Evolutionary conservation across 2,329 filamentous ascomycete species (phyloP), one percentile per base, ranked within the genome.

Genomic region (Penicillium hesseltinei): DNA sequence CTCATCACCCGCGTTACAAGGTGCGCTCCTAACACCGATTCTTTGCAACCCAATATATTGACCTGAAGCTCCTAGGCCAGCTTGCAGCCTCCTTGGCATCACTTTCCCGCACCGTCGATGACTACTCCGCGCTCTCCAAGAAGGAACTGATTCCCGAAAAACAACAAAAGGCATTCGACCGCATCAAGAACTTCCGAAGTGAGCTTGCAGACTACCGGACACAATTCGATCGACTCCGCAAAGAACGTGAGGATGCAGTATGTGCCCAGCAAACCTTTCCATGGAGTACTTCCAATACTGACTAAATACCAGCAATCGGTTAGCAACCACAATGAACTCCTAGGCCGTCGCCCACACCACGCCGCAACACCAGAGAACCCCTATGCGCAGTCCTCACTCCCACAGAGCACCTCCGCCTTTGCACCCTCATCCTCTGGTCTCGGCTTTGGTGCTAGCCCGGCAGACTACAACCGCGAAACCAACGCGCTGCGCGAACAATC

Each of bases 61-160:
- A 73, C 75, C 64, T 66, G 74, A 60, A 25, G 31, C 21, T 47
- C 70, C 8, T 38, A 75, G 88, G 88, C 70, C 89, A 91, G 75
- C 85, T 91, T 62, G 88, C 88, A n/a, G 88, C 87, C 21, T 90
- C 90, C 15, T 79, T 95, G 31, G 87, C 89, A 43, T 86, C 92
- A 58, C 92, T 99, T 74, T 85, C 89, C 46, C 91, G 94, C 60
- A 96, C 91, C 0, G 83, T 99, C 63, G 92, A 97, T 77, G 92
- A 97, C 72, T 99, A 99, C 80, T 86, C 89, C 69, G 83, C 84
- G 54, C 85, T 96, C 31, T 89, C 92, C 1, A 90, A 90, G 64
- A 90, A 93, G 68, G 94, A 99, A 75, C 85, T 96, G 33, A 92
- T 96, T 56, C 84, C 89, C 5, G 88, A 90, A 58, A 99, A 97